These are phyloP conservation scores for Lagerstroemia speciosa DNA, from an alignment of 345 rosid species.

Conservation along the genomic window DNA sequence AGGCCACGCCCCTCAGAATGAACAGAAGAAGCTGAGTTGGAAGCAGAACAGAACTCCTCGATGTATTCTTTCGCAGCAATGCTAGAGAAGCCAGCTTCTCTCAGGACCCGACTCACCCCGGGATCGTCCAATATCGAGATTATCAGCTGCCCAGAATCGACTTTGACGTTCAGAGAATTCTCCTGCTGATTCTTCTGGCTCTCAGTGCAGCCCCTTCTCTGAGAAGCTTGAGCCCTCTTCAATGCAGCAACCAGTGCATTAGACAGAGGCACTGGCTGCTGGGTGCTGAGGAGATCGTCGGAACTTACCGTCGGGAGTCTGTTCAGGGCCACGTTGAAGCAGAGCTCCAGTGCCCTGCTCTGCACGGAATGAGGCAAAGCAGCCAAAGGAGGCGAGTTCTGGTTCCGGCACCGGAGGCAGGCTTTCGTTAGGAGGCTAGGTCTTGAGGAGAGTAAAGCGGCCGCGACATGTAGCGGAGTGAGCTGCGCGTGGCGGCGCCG, in stretches of 20 bases:
- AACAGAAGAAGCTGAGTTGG: conserved; percentile 11
- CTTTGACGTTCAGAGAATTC: conserved; percentile 44
- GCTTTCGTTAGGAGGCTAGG: conserved; percentile 38
- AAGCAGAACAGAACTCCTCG: conserved; percentile 42
- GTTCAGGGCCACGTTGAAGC: conserved; percentile 49
- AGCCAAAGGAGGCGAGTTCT: conserved; percentile 17
- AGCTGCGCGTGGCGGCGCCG: conserved; percentile 92
- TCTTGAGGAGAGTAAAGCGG: conserved; percentile 36
- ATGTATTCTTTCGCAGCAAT: conserved; percentile 62
- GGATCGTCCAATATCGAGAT: conserved; percentile 76
- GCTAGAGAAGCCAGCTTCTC: conserved; percentile 88
- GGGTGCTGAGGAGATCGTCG: conserved; percentile 31
- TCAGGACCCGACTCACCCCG: conserved; percentile 84
- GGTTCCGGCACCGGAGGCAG: conserved; percentile 37
- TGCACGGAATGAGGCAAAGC: conserved; percentile 32
- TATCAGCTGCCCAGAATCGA: conserved; percentile 66
- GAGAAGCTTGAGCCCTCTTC: conserved; percentile 45
- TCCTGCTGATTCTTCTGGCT: conserved; percentile 43
- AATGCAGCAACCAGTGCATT: conserved; percentile 48
- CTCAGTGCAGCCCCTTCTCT: conserved; percentile 41
- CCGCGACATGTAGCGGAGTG: conserved; percentile 73
- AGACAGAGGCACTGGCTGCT: conserved; percentile 30
- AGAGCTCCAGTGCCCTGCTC: conserved; percentile 50
- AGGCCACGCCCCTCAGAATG: conserved; percentile 63
- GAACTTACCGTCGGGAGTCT: conserved; percentile 38